phyloP scores from a whole-genome alignment of 306 rosid species.

The Chamaecrista fasciculata region DNA sequence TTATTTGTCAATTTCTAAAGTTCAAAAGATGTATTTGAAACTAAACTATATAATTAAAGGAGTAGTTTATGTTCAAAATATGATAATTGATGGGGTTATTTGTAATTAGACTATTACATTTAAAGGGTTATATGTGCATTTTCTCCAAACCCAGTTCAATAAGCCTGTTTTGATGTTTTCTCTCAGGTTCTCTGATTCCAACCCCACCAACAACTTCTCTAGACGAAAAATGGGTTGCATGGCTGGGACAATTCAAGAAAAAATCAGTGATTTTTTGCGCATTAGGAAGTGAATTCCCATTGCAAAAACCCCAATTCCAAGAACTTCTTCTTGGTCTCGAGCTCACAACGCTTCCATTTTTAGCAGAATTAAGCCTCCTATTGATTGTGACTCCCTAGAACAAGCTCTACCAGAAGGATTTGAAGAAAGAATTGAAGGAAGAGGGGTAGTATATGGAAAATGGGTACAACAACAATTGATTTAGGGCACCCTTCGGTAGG shows the following conservation, averaged over 20 bases:
- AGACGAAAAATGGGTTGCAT: slow-evolving; percentile 26
- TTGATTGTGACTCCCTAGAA: slow-evolving; percentile 20
- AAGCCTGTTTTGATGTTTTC: slow-evolving; percentile 29
- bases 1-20: too few species aligned
- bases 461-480: slow-evolving; percentile 64
- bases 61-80: too few species aligned
- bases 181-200: slow-evolving; percentile 33
- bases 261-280: slow-evolving; percentile 22
- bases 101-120: too few species aligned
- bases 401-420: slow-evolving; percentile 26
- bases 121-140: slow-evolving; percentile 21
- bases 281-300: slow-evolving; percentile 22
- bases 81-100: too few species aligned
- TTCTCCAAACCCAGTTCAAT: neutral
- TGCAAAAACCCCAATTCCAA: slow-evolving; percentile 9
- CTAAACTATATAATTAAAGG: too few species aligned
- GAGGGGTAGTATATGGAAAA: slow-evolving; percentile 32
- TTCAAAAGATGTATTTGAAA: too few species aligned
- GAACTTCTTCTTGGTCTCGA: slow-evolving; percentile 32
- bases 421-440: slow-evolving; percentile 30
- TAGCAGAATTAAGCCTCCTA: slow-evolving; percentile 20
- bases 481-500: slow-evolving; percentile 58
- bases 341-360: slow-evolving; percentile 12
- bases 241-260: slow-evolving; percentile 24
- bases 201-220: neutral